Evolutionary conservation across 2,329 filamentous ascomycete species (phyloP).

Genomic region (Fusarium oxysporum): DNA sequence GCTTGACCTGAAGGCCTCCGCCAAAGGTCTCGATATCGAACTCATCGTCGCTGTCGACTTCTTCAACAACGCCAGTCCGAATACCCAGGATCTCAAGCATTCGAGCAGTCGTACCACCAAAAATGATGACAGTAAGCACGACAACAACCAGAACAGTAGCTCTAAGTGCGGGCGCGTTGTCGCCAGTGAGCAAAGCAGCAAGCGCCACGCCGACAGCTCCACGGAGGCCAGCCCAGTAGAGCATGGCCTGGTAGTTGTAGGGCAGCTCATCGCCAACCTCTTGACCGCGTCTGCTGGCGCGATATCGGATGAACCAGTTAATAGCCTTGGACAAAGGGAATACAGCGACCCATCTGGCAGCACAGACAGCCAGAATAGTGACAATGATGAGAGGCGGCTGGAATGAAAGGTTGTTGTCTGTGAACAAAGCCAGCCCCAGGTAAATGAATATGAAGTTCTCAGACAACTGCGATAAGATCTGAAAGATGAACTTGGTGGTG

Average conservation of each 20-base stretch:
- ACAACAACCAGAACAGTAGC: slow-evolving; percentile 98
- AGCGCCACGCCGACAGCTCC: slow-evolving; percentile 96
- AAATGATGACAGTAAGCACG: slow-evolving; percentile 97
- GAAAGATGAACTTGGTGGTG: slow-evolving; percentile 97
- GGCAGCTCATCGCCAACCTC: slow-evolving; percentile 89
- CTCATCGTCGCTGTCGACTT: slow-evolving; percentile 97
- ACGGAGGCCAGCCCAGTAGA: slow-evolving; percentile 98
- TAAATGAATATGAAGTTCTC: slow-evolving; percentile 99
- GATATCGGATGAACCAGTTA: slow-evolving; percentile 92
- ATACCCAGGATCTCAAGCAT: slow-evolving; percentile 99
- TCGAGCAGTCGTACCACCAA: slow-evolving; percentile 94
- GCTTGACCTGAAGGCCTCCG: slow-evolving; percentile 82
- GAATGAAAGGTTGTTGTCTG: slow-evolving; percentile 86
- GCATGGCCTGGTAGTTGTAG: slow-evolving; percentile 97
- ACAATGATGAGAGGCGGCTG: slow-evolving; percentile 96
- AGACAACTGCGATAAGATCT: slow-evolving; percentile 91
- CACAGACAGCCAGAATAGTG: slow-evolving; percentile 90
- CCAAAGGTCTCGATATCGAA: slow-evolving; percentile 91
- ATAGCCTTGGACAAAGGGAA: slow-evolving; percentile 91
- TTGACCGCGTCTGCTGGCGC: slow-evolving; percentile 77
- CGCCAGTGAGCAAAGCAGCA: slow-evolving; percentile 86
- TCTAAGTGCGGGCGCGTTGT: slow-evolving; percentile 83
- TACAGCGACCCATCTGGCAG: slow-evolving; percentile 91
- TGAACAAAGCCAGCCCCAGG: slow-evolving; percentile 92
- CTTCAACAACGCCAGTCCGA: slow-evolving; percentile 93